These are phyloP conservation scores for Amborella trichopoda DNA, from an alignment of 164 flowering plant species.

Conservation along the genomic window DNA sequence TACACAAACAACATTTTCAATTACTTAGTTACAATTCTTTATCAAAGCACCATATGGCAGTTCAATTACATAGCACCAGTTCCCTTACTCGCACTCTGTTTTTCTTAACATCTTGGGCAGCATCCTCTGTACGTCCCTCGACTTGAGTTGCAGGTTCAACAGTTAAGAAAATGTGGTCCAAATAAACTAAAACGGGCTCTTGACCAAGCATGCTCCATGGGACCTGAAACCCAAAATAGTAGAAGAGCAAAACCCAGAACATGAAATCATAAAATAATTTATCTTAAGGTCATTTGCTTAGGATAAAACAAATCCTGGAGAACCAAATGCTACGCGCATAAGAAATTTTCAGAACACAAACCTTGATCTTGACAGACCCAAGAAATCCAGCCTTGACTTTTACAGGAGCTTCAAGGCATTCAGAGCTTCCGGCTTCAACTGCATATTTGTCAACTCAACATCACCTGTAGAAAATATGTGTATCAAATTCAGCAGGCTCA, in stretches of 20 bases:
- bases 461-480: no score
- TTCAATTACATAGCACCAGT: no score
- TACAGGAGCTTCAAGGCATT: constrained; percentile 93
- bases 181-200: constrained; percentile 83
- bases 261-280: no score
- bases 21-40: no score
- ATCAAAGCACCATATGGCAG: no score
- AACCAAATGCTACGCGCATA: no score
- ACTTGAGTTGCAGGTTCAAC: constrained; percentile 90
- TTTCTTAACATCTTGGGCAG: constrained; percentile 84
- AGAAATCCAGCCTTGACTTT: constrained; percentile 98
- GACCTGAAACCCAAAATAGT: constrained; percentile 56
- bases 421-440: constrained; percentile 97
- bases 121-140: constrained; percentile 73
- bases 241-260: no score
- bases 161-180: constrained; percentile 78
- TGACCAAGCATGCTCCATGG: constrained; percentile 99
- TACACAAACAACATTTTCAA: no score
- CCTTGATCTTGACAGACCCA: constrained; percentile 97
- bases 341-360: no score
- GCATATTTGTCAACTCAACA: constrained; percentile 95
- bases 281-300: no score
- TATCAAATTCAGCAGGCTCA: no score
- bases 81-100: constrained; percentile 50
- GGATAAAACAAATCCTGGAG: no score